Base-by-base conservation (phyloP, 495 filamentous ascomycete species). In the Neurospora sp. region DNA sequence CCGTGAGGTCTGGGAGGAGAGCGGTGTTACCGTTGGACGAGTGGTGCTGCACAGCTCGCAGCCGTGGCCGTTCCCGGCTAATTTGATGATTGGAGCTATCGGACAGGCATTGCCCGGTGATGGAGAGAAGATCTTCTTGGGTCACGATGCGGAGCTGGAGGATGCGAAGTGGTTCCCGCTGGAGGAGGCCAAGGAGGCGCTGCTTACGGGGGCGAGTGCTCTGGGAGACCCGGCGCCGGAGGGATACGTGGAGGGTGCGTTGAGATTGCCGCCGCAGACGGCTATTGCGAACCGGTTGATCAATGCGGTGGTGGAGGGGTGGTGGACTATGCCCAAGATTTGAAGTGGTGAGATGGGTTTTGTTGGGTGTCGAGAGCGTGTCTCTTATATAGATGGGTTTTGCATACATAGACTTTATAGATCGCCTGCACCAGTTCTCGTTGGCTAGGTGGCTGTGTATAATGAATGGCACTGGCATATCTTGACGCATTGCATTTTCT, bases 1-100 rank as follows among this genome's bases (percentile, higher is more conserved):
- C 0, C 87, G 96, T 69, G 96, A 99, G 82, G 94, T 97, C 1
- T 98, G 94, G 93, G 96, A 99, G 79, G 96, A 99, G 80, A 88
- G 91, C 53, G 96, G 96, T 3, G 92, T 98, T 18, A 85, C 83
- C 9, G 87, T 97, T 3, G 94, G 93, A 9, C 87, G 95, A 1
- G 96, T 99, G 18, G 88, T 97, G 1, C 91, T 99, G 71, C 95
- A 99, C 78, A 93, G 90, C 31, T 94, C 94, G 72, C 96, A 99
- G 83, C 96, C 96, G 9, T 86, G 85, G 85, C 85, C 85, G 5
- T 85, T 83, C 73, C 84, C 84, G 1, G 92, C 93, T 8, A 97
- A 91, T 77, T 80, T 98, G 76, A 98, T 99, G 96, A 96, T 99
- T 76, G 96, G 96, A 0, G 90, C 94, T 3, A 89, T 98, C 75